phyloP scores from a whole-genome alignment of 2,329 filamentous ascomycete genomes.

The Karstenula rhodostoma region DNA sequence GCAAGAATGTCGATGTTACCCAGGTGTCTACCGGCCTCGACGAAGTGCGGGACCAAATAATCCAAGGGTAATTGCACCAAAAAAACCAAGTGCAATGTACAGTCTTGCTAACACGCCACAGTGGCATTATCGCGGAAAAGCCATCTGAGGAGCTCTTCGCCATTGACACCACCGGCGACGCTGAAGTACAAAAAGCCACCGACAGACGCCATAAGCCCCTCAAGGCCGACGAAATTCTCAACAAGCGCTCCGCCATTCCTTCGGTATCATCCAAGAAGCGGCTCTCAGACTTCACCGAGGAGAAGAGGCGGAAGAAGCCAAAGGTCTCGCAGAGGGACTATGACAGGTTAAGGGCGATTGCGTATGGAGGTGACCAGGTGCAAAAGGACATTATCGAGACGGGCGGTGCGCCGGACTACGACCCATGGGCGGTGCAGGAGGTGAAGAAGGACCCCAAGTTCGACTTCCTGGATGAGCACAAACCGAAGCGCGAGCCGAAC shows the following conservation, averaged over 20 bases:
- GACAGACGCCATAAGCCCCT: slow-evolving; percentile 77
- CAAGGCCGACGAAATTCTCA: slow-evolving; percentile 91
- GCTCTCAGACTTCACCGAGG: slow-evolving; percentile 73
- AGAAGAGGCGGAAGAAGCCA: slow-evolving; percentile 74
- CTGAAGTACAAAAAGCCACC: slow-evolving; percentile 69
- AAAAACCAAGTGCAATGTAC: not conserved
- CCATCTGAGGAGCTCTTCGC: slow-evolving; percentile 84
- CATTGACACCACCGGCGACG: slow-evolving; percentile 78
- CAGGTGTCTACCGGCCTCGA: slow-evolving; percentile 85
- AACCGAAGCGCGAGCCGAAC: slow-evolving; percentile 73
- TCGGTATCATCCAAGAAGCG: slow-evolving; percentile 83
- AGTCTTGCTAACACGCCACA: slow-evolving; percentile 49
- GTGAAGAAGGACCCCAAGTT: slow-evolving; percentile 62
- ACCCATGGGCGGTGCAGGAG: slow-evolving; percentile 75
- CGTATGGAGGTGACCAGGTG: slow-evolving; percentile 71
- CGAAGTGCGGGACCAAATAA: slow-evolving; percentile 86
- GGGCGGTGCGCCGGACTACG: slow-evolving; percentile 70
- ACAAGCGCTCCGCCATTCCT: slow-evolving; percentile 80
- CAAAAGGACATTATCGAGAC: slow-evolving; percentile 59
- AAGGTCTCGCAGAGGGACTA: slow-evolving; percentile 89
- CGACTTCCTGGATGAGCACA: slow-evolving; percentile 72
- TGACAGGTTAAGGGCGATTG: slow-evolving; percentile 77
- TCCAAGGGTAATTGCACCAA: slow-evolving; percentile 73
- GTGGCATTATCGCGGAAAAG: slow-evolving; percentile 86
- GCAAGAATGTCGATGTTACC: slow-evolving; percentile 95